These are phyloP conservation scores for Zymoseptoria ardabiliae DNA, from an alignment of 2,329 filamentous ascomycete genomes.

Conservation along the genomic window DNA sequence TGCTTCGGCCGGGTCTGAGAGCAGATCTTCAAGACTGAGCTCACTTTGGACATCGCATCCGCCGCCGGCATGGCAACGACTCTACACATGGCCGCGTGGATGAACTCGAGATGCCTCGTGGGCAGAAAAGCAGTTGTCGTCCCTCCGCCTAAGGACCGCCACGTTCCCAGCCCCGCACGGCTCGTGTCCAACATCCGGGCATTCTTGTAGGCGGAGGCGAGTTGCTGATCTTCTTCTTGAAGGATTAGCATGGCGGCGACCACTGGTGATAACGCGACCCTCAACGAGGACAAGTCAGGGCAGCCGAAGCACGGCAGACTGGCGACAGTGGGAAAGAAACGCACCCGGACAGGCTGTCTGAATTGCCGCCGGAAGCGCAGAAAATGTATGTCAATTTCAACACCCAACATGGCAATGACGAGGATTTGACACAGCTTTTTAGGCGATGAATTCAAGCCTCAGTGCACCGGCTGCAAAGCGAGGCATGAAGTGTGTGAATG, in stretches of 20 bases:
- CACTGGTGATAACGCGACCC: neutral
- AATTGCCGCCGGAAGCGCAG: constrained; percentile 29
- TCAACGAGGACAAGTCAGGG: neutral
- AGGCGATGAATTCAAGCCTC: constrained; percentile 28
- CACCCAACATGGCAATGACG: neutral
- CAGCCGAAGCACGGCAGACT: constrained; percentile 15
- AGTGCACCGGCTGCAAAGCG: constrained; percentile 25
- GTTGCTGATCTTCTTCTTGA: neutral
- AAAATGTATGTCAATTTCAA: constrained; percentile 22
- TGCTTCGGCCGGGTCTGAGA: neutral
- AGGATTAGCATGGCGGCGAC: constrained; percentile 8
- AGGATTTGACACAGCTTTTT: neutral
- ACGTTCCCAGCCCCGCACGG: neutral
- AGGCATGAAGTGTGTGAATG: constrained; percentile 27
- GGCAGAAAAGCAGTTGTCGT: neutral
- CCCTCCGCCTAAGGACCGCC: neutral
- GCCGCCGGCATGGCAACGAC: neutral
- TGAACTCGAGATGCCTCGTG: neutral
- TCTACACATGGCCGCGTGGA: neutral
- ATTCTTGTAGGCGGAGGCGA: neutral
- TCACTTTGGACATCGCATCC: neutral
- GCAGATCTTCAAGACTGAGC: neutral
- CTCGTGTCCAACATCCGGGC: neutral
- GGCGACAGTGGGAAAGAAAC: constrained; percentile 22
- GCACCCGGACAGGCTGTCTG: constrained; percentile 29